Conservation (phyloP, 2,329 filamentous ascomycete genomes). For the Alternaria angustiovoidea region DNA sequence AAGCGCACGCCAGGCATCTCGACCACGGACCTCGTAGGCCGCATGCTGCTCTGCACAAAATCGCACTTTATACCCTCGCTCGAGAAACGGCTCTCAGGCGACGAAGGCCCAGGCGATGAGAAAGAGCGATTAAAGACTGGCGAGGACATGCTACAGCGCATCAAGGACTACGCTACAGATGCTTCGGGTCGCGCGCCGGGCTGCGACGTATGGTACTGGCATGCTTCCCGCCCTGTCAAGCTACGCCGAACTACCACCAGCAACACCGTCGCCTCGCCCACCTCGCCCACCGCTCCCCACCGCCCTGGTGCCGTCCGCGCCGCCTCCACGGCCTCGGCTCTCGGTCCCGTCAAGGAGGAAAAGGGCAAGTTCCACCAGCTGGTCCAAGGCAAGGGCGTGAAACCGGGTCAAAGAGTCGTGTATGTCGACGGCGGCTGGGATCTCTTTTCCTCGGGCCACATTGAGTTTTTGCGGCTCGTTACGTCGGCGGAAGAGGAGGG, state of each 20-base stretch:
- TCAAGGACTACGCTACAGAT: conserved; percentile 87
- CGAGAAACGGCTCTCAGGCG: conserved; percentile 70
- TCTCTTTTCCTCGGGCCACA: conserved; percentile 94
- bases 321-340: conserved; percentile 50
- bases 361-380: conserved; percentile 72
- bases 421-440: conserved; percentile 98
- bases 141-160: conserved; percentile 75
- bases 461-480: conserved; percentile 88
- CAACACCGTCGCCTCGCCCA: conserved; percentile 20
- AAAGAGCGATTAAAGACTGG: conserved; percentile 72
- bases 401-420: conserved; percentile 81
- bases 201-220: conserved; percentile 87
- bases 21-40: conserved; percentile 95
- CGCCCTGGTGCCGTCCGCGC: conserved; percentile 34
- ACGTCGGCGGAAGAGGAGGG: conserved; percentile 74
- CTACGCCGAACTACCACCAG: conserved; percentile 45
- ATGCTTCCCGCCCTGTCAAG: conserved; percentile 58
- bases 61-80: conserved; percentile 91
- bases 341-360: conserved; percentile 59
- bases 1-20: conserved; percentile 96
- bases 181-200: conserved; percentile 76
- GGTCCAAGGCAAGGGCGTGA: conserved; percentile 74
- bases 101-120: conserved; percentile 74
- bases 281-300: conserved; percentile 7
- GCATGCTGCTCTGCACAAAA: conserved; percentile 96